Evolutionary conservation across 495 filamentous ascomycete species (phyloP).

Genomic region (Hyaloscypha hepaticicola): DNA sequence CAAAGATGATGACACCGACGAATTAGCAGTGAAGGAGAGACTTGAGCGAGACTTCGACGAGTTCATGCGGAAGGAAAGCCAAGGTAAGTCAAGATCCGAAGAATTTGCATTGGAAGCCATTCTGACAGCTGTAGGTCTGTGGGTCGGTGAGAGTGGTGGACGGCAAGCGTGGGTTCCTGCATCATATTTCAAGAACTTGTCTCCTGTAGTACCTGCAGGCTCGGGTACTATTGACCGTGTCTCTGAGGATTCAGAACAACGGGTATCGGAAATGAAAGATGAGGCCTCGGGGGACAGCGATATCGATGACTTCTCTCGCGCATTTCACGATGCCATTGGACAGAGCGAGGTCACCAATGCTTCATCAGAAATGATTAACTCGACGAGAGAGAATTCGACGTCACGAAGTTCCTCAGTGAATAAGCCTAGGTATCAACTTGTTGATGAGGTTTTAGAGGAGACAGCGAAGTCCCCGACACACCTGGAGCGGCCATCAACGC

Average conservation of each 20-base stretch:
- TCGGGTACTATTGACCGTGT: background rate
- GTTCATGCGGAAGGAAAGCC: background rate
- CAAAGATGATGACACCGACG: background rate
- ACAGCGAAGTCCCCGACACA: background rate
- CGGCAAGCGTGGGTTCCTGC: background rate
- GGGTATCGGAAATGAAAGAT: background rate
- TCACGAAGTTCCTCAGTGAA: too few species aligned
- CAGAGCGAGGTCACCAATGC: background rate
- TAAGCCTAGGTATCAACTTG: background rate
- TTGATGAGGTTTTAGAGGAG: background rate
- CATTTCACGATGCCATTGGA: background rate
- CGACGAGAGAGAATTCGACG: too few species aligned
- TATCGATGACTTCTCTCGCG: background rate
- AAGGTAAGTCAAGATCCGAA: background rate
- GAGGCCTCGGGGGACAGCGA: background rate
- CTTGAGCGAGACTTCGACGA: background rate
- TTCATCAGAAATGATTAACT: too few species aligned
- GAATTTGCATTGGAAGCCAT: background rate
- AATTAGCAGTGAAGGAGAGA: background rate
- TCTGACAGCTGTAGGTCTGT: background rate
- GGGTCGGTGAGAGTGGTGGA: background rate
- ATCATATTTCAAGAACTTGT: background rate
- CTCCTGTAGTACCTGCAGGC: background rate
- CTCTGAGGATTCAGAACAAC: background rate
- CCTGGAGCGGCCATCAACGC: background rate